Conservation (phyloP, 441 rosid genomes). For the Populus hybrid region DNA sequence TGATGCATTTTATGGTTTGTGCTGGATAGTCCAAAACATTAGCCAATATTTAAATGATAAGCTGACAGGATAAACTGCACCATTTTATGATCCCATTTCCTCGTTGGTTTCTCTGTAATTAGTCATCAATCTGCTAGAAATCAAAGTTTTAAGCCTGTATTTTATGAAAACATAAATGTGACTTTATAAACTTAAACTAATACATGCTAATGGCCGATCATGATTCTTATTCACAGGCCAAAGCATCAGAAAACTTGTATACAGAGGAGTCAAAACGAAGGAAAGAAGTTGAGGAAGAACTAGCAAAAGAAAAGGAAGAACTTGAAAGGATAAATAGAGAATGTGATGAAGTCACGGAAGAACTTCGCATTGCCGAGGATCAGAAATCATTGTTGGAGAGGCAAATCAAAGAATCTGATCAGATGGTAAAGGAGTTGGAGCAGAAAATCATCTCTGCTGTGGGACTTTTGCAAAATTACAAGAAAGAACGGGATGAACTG, state of each 20-base stretch:
- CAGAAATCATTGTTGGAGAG: conserved; percentile 55
- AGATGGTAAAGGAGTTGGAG: conserved; percentile 55
- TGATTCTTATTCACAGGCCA: conserved; percentile 47
- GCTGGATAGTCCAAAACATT: background rate
- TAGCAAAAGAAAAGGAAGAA: conserved; percentile 53
- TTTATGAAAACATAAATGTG: background rate
- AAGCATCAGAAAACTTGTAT: conserved; percentile 56
- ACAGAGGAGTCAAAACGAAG: conserved; percentile 61
- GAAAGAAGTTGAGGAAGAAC: conserved; percentile 59
- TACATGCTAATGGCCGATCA: conserved; percentile 7
- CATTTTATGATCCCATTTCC: background rate
- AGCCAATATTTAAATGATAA: background rate
- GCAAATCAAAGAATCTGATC: conserved; percentile 59
- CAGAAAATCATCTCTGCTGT: conserved; percentile 89
- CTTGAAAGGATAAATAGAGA: conserved; percentile 45
- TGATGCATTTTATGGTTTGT: background rate
- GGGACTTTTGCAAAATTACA: conserved; percentile 63
- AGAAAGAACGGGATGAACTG: conserved; percentile 65
- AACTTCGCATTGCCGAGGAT: conserved; percentile 43
- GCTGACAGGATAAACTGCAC: background rate
- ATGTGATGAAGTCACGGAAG: conserved; percentile 46
- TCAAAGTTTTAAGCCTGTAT: conserved; percentile 7
- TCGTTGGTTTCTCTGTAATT: background rate
- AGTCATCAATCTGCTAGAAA: background rate
- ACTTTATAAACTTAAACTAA: background rate